Conservation (phyloP, 148 eudicot genomes). For the Linanthus parryae region DNA sequence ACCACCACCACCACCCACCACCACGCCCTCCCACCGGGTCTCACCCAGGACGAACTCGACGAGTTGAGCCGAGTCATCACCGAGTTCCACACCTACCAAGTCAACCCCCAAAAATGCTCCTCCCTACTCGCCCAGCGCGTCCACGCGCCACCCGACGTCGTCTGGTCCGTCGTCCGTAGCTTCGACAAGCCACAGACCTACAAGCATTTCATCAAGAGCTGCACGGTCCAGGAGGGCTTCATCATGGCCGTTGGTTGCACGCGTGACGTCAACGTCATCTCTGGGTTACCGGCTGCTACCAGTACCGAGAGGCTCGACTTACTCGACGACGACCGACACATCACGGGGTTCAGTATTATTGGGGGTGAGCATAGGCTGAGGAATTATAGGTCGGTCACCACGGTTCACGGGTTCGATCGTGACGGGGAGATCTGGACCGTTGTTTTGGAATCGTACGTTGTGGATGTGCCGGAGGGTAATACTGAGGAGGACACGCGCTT, state of each 20-base stretch:
- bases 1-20: too few relatives aligned
- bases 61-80: conserved; percentile 20
- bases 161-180: conserved; percentile 62
- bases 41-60: conserved; percentile 39
- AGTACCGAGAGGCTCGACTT: conserved; percentile 59
- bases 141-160: conserved; percentile 44
- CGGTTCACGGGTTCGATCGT: conserved; percentile 38
- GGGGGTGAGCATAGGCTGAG: conserved; percentile 67
- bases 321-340: conserved; percentile 43
- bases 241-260: conserved; percentile 36
- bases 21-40: conserved; percentile 29
- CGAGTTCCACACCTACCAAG: conserved; percentile 47
- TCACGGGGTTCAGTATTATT: conserved; percentile 49
- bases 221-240: conserved; percentile 30
- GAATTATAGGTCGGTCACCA: conserved; percentile 59
- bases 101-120: conserved; percentile 36
- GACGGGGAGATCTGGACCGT: conserved; percentile 30
- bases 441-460: conserved; percentile 73
- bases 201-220: conserved; percentile 70
- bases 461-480: conserved; percentile 85
- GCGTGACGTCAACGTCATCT: conserved; percentile 54
- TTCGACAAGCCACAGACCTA: conserved; percentile 64
- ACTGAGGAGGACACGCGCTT: conserved; percentile 73
- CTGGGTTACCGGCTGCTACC: conserved; percentile 67
- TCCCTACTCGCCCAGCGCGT: conserved; percentile 59